phyloP scores from a whole-genome alignment of 495 filamentous ascomycete genomes.

The Terfezia boudieri region DNA sequence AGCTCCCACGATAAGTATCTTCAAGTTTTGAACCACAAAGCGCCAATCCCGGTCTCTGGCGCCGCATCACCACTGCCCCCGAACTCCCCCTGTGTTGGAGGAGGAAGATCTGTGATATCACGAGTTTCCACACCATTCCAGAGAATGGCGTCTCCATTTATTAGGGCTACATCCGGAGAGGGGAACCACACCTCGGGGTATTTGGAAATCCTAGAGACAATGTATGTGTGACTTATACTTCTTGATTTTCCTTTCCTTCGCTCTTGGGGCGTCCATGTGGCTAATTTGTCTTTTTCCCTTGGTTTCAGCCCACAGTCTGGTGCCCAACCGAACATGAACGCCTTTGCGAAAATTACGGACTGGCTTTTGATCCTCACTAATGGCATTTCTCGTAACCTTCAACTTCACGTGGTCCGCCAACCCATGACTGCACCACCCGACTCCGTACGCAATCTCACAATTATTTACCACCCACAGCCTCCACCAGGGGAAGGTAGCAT shows the following conservation, averaged over 20 bases:
- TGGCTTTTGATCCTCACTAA: background rate
- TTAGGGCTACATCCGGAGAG: background rate
- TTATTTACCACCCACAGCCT: background rate
- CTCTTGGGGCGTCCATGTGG: background rate
- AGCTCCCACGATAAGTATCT: background rate
- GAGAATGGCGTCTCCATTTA: background rate
- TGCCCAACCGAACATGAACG: background rate
- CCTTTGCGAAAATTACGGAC: background rate
- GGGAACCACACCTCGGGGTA: background rate
- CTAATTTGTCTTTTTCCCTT: background rate
- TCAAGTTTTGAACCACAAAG: background rate
- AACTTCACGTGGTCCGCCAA: background rate
- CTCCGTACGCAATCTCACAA: background rate
- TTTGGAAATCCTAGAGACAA: background rate
- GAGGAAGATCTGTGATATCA: background rate
- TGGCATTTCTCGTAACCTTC: background rate
- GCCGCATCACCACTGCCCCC: background rate
- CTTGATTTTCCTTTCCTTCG: background rate
- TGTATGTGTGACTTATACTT: background rate
- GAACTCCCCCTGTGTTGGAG: background rate
- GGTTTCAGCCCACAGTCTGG: background rate
- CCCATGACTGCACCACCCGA: background rate
- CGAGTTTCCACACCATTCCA: background rate
- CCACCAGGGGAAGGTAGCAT: background rate
- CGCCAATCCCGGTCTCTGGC: background rate